Conservation (phyloP, 2,329 filamentous ascomycete genomes). For the Phialophora expanda region DNA sequence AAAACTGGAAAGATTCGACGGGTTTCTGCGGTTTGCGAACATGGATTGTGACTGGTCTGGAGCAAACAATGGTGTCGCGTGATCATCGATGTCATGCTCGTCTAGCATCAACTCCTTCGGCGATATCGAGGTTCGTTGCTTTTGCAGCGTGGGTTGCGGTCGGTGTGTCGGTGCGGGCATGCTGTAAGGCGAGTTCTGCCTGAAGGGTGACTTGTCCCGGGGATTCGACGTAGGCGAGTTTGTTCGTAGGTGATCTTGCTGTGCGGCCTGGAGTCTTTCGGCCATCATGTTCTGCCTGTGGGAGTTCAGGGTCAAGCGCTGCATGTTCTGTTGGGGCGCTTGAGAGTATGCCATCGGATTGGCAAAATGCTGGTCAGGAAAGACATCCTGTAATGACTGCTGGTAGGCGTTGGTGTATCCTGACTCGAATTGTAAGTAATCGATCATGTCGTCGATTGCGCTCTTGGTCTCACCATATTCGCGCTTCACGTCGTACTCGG, state of each 20-base stretch:
- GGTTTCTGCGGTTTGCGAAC: constrained; percentile 55
- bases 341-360: constrained; percentile 46
- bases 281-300: constrained; percentile 69
- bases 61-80: constrained; percentile 73
- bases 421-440: constrained; percentile 70
- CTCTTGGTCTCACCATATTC: constrained; percentile 61
- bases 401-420: constrained; percentile 52
- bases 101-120: constrained; percentile 91
- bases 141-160: constrained; percentile 46
- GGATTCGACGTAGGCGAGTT: constrained; percentile 60
- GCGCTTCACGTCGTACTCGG: constrained; percentile 59
- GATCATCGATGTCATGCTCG: constrained; percentile 76
- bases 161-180: constrained; percentile 50
- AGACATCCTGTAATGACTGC: constrained; percentile 51
- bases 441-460: constrained; percentile 55
- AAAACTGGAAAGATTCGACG: constrained; percentile 42
- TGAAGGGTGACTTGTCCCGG: constrained; percentile 81
- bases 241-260: constrained; percentile 70
- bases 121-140: constrained; percentile 81
- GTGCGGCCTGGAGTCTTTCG: constrained; percentile 78
- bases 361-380: constrained; percentile 67
- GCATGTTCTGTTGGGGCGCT: constrained; percentile 45
- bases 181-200: constrained; percentile 68
- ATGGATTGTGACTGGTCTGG: constrained; percentile 58
- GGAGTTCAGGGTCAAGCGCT: constrained; percentile 48